Evolutionary conservation across 73 alveolate species (phyloP).

Genomic region (Paramecium tetraurelia): DNA sequence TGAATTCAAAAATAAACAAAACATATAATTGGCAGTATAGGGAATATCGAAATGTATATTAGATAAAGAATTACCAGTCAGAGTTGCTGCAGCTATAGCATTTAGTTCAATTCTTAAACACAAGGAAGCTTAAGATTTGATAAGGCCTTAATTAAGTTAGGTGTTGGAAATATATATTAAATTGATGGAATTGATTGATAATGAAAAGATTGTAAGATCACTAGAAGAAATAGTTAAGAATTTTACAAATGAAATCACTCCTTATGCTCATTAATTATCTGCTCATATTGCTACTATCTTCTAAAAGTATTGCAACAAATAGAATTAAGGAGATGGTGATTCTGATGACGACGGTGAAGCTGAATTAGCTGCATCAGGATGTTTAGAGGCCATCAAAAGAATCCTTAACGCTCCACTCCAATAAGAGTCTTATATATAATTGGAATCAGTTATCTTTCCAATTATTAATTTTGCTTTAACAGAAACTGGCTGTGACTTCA

Average conservation of each 20-base stretch:
- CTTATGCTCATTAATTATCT: slow-evolving; percentile 80
- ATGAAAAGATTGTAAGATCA: slow-evolving; percentile 83
- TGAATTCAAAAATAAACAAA: slow-evolving; percentile 61
- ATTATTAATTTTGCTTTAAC: slow-evolving; percentile 70
- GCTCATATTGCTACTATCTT: slow-evolving; percentile 67
- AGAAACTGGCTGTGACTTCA: slow-evolving; percentile 82
- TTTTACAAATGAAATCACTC: slow-evolving; percentile 76
- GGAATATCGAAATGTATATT: slow-evolving; percentile 56
- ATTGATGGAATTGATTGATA: slow-evolving; percentile 81
- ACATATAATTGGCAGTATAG: slow-evolving; percentile 50
- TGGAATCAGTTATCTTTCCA: slow-evolving; percentile 64
- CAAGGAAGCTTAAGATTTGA: slow-evolving; percentile 65
- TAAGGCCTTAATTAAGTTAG: slow-evolving; percentile 72
- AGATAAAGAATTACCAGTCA: slow-evolving; percentile 80
- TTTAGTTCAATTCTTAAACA: slow-evolving; percentile 65
- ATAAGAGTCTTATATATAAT: slow-evolving; percentile 29
- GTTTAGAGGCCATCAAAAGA: slow-evolving; percentile 78
- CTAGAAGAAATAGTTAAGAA: slow-evolving; percentile 85
- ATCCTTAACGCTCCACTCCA: slow-evolving; percentile 67
- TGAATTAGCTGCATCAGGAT: slow-evolving; percentile 77
- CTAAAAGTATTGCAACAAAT: slow-evolving; percentile 62
- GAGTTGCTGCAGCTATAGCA: slow-evolving; percentile 76
- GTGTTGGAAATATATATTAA: slow-evolving; percentile 72
- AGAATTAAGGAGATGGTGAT: slow-evolving; percentile 72
- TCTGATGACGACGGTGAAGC: slow-evolving; percentile 64